Conservation (phyloP, 257 asterid species). For the Striga asiatica region DNA sequence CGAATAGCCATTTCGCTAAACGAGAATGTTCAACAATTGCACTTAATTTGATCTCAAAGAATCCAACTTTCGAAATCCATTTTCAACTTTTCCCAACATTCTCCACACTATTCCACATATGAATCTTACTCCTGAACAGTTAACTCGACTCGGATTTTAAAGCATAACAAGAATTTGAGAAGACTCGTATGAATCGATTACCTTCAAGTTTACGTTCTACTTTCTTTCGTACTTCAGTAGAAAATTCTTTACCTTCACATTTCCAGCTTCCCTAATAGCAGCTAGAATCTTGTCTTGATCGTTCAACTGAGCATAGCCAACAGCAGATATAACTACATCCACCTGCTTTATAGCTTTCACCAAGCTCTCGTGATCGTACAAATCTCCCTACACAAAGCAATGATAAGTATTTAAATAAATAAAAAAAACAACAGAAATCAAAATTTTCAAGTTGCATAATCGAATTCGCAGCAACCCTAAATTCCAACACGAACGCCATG, state of each 20-base stretch:
- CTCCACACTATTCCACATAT: neutral
- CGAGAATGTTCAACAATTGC: too few species aligned
- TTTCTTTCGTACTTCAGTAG: neutral
- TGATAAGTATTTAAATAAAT: neutral
- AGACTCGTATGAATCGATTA: neutral
- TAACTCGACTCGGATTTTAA: too few species aligned
- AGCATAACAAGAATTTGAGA: too few species aligned
- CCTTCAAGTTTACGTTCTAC: neutral
- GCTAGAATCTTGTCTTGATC: slow-evolving; percentile 41
- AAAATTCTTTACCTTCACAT: slow-evolving; percentile 27
- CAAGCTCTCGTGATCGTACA: slow-evolving; percentile 43
- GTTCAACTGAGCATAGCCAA: slow-evolving; percentile 32
- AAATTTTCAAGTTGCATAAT: neutral
- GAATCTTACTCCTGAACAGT: too few species aligned
- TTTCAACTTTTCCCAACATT: too few species aligned
- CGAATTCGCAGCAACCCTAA: too few species aligned
- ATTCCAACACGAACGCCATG: too few species aligned
- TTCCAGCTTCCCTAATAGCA: slow-evolving; percentile 52
- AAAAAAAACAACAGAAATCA: too few species aligned
- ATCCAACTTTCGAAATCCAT: too few species aligned
- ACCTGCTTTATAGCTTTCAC: slow-evolving; percentile 48
- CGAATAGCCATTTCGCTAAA: too few species aligned
- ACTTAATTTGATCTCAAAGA: too few species aligned
- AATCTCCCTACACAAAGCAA: slow-evolving; percentile 33
- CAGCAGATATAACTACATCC: slow-evolving; percentile 53